Conservation (phyloP, 495 filamentous ascomycete genomes). For the Lentithecium fluviatile region DNA sequence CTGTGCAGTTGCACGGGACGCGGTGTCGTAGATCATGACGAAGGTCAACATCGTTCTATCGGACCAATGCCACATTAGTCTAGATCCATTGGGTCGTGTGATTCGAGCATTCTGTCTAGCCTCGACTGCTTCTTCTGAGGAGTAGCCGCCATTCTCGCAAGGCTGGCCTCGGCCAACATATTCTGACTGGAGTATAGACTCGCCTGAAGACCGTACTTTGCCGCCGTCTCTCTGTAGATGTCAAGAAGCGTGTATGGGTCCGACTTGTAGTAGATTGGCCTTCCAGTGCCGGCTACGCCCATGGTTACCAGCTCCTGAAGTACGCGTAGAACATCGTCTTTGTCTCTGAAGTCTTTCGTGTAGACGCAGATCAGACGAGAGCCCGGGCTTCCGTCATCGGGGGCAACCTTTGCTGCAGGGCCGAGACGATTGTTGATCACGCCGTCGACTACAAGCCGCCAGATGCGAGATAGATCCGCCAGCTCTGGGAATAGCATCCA, state of each 20-base stretch:
- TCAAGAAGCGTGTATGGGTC: slow-evolving; percentile 76
- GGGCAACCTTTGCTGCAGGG: slow-evolving; percentile 66
- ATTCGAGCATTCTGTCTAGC: background rate
- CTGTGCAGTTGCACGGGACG: too few species aligned
- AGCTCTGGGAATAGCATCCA: slow-evolving; percentile 78
- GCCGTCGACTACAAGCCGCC: slow-evolving; percentile 62
- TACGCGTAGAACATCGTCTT: slow-evolving; percentile 65
- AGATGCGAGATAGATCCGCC: slow-evolving; percentile 59
- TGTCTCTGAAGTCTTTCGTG: slow-evolving; percentile 69
- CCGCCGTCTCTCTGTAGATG: slow-evolving; percentile 60
- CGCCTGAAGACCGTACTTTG: slow-evolving; percentile 62
- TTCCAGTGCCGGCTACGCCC: slow-evolving; percentile 52
- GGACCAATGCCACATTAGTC: background rate
- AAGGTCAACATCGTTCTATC: background rate
- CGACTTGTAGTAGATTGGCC: slow-evolving; percentile 73
- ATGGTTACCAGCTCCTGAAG: slow-evolving; percentile 58
- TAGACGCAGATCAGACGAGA: slow-evolving; percentile 70
- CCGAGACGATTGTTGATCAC: slow-evolving; percentile 66
- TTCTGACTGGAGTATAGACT: slow-evolving; percentile 54
- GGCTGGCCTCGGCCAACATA: slow-evolving; percentile 33
- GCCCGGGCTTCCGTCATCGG: slow-evolving; percentile 44
- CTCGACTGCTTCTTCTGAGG: slow-evolving; percentile 26
- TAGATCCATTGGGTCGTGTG: background rate
- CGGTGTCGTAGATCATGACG: too few species aligned
- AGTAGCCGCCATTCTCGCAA: background rate